Percentiles rank a stretch among this genome's conserved stretches.
phyloP scores from a whole-genome alignment of 139 green algal species.

The Marvania coccoides region DNA sequence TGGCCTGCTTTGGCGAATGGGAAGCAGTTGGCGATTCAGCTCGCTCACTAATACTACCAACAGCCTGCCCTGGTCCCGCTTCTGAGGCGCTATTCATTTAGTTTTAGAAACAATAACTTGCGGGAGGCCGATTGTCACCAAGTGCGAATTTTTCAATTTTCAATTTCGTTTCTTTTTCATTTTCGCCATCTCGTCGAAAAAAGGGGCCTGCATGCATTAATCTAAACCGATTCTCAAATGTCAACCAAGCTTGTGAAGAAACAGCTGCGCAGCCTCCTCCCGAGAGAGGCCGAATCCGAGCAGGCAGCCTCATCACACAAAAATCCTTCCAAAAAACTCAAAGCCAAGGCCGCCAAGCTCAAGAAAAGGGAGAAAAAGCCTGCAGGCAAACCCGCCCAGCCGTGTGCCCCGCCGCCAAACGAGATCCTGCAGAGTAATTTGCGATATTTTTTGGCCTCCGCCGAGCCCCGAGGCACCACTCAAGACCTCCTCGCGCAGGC shows the following conservation, averaged over 20 bases:
- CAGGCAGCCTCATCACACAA: too few species aligned
- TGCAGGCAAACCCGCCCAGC: neutral
- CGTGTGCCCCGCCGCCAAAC: neutral
- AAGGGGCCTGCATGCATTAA: neutral
- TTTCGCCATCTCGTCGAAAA: too few species aligned
- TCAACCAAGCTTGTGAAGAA: neutral
- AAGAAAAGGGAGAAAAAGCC: slow-evolving; percentile 15
- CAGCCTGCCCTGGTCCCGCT: too few species aligned
- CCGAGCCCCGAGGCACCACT: neutral
- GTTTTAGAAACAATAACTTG: too few species aligned
- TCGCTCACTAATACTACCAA: too few species aligned
- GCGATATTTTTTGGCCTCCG: slow-evolving; percentile 40
- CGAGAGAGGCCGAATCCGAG: neutral
- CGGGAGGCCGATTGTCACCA: too few species aligned
- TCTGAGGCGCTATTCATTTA: too few species aligned
- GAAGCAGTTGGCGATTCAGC: too few species aligned
- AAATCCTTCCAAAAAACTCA: slow-evolving; percentile 1
- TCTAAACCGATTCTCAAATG: neutral
- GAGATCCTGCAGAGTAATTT: slow-evolving; percentile 28
- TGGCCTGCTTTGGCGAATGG: too few species aligned
- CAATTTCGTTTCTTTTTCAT: too few species aligned
- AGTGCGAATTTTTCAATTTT: too few species aligned
- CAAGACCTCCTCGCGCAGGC: slow-evolving; percentile 15
- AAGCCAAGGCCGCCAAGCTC: neutral
- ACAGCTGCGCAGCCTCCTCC: neutral